Evolutionary conservation across 257 asterid genomes (phyloP).

Genomic region (Catharanthus roseus): DNA sequence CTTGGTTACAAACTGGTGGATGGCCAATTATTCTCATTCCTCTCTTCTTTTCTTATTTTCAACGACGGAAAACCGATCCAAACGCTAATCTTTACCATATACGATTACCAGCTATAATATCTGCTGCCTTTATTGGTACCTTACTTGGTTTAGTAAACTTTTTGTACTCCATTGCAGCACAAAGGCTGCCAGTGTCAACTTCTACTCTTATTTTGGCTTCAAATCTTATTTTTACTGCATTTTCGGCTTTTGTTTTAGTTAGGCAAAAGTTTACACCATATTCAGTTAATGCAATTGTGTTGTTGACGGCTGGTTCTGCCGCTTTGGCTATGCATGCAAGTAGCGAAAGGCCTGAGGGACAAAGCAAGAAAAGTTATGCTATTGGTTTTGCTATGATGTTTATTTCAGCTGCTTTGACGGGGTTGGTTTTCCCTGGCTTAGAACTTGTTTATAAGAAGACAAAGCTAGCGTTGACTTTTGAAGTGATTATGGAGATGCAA

Average conservation of each 20-base stretch:
- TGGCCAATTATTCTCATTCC: conserved; percentile 2
- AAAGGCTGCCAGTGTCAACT: neutral
- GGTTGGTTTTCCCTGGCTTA: conserved; percentile 22
- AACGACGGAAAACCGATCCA: neutral
- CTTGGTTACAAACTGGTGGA: neutral
- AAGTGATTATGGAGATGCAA: conserved; percentile 21
- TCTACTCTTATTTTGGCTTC: neutral
- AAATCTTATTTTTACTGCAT: neutral
- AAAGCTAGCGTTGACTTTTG: conserved; percentile 14
- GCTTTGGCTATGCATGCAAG: conserved; percentile 20
- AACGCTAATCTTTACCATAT: neutral
- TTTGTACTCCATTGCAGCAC: neutral
- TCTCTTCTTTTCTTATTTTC: neutral
- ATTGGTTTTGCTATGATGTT: conserved; percentile 20
- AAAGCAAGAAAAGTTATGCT: conserved; percentile 10
- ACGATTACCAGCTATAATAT: neutral
- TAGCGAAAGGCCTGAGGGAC: conserved; percentile 20
- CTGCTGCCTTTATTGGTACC: neutral
- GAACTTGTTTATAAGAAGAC: conserved; percentile 23
- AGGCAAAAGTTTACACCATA: conserved; percentile 5
- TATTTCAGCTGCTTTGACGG: conserved; percentile 17
- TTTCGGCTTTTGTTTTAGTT: neutral
- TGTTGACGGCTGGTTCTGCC: conserved; percentile 17
- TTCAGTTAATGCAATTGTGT: neutral
- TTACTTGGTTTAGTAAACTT: neutral